Base-by-base conservation (phyloP, 495 filamentous ascomycete genomes). In the Penicillium daleae region DNA sequence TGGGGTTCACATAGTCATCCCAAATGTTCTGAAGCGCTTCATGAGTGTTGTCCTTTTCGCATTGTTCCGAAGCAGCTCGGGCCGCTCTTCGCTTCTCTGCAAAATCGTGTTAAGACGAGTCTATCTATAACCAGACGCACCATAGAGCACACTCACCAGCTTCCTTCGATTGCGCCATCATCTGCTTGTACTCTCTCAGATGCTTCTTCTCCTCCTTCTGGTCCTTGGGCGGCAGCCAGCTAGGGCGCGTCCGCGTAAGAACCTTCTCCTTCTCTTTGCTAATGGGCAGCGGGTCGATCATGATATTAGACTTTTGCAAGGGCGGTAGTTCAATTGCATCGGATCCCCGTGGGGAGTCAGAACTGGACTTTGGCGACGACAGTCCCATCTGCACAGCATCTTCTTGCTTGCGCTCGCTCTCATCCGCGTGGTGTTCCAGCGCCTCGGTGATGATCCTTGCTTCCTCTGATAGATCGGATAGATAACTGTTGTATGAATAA, bases 181-280 rank as follows among this genome's bases (percentile, higher is more conserved):
- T 98, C 68, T 82, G 86, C 72, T 96, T 90, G 68, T 97, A 99
- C 73, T 98, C 91, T 69, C 85, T 93, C 57, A 99, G 65, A 70
- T 99, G 95, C 58, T 87, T 89, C 73, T 86, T 93, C 75, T 99
- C 95, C 73, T 99, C 95, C 52, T 90, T 91, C 27, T 91, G 92
- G 62, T 92, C 87, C 76, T 99, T 98, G 0, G 95, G 95, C 7
- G 95, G 95, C 17, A 99, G 80, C 95, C 95, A 99, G 40, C 90
- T 94, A 0, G 95, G 95, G 29, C 95, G 85, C 13, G 95, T 99
- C 44, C 96, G 83, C 22, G 92, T 92, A 21, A 99, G 78, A 6
- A 97, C 90, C 42, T 90, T 92, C 66, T 97, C 92, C 76, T 99
- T 99, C 80, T 99, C 95, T 77, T 93, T 96, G 67, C 93, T 97